Evolutionary conservation across 306 rosid genomes (phyloP).

Genomic region (Glycine soja): DNA sequence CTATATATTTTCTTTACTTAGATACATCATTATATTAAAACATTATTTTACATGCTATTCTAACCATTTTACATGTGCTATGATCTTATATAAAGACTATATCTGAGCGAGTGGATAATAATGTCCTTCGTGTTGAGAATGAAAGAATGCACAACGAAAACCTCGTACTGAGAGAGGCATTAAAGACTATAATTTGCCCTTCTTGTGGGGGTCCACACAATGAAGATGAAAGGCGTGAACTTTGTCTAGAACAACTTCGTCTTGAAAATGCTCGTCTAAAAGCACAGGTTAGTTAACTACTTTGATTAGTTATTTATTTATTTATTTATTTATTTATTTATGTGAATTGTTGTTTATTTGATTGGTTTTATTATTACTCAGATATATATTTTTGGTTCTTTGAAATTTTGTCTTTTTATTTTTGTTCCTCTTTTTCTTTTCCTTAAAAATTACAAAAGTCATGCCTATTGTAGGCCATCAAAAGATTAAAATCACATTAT

Average conservation of each 20-base stretch:
- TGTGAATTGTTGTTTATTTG: too few relatives aligned
- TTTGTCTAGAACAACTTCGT: slow-evolving; percentile 44
- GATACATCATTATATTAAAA: not conserved
- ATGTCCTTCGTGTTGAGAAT: slow-evolving; percentile 58
- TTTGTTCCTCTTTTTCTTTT: not conserved
- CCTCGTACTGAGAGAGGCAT: slow-evolving; percentile 51
- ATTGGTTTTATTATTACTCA: not conserved
- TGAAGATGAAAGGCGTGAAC: slow-evolving; percentile 51
- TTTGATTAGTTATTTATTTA: not conserved
- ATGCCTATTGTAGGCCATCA: not conserved
- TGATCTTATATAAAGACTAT: slow-evolving; percentile 51
- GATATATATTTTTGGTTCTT: not conserved
- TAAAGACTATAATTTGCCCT: slow-evolving; percentile 56
- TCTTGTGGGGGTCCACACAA: slow-evolving; percentile 69
- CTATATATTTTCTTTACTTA: not conserved
- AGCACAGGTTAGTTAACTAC: slow-evolving; percentile 58
- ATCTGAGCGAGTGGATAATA: slow-evolving; percentile 52
- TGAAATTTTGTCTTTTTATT: not conserved
- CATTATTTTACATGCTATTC: not conserved
- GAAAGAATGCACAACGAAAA: slow-evolving; percentile 64
- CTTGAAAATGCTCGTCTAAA: slow-evolving; percentile 58
- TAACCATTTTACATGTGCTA: slow-evolving; percentile 3
- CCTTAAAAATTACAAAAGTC: not conserved
- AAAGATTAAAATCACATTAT: too few relatives aligned
- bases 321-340: too few relatives aligned